Evolutionary conservation across 2,329 filamentous ascomycete genomes (phyloP).

Genomic region (Hypoxylon sp.): DNA sequence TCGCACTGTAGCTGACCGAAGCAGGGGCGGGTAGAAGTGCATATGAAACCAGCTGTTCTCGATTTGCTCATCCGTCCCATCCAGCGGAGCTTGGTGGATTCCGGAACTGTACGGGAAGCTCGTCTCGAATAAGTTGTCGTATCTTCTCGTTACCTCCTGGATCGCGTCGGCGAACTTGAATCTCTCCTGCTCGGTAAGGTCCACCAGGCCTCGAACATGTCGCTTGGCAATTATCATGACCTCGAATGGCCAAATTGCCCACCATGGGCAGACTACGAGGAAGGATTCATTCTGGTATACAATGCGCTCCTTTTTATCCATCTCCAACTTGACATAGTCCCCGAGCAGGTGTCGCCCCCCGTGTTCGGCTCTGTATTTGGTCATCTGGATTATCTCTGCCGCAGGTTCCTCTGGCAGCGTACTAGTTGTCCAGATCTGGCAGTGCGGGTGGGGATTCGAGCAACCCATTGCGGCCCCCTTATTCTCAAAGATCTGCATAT

Average conservation of each 20-base stretch:
- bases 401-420: slow-evolving; percentile 90
- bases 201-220: slow-evolving; percentile 87
- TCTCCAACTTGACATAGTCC: slow-evolving; percentile 89
- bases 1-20: slow-evolving; percentile 91
- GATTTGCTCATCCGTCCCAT: slow-evolving; percentile 84
- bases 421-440: slow-evolving; percentile 96
- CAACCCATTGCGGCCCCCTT: slow-evolving; percentile 98
- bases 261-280: slow-evolving; percentile 94
- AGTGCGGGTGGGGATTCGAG: slow-evolving; percentile 97
- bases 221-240: slow-evolving; percentile 88
- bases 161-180: slow-evolving; percentile 84
- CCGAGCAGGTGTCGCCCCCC: slow-evolving; percentile 81
- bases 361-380: slow-evolving; percentile 82
- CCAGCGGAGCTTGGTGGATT: slow-evolving; percentile 92
- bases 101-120: slow-evolving; percentile 98
- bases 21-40: slow-evolving; percentile 95
- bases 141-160: slow-evolving; percentile 88
- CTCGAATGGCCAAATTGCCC: slow-evolving; percentile 98
- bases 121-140: slow-evolving; percentile 97
- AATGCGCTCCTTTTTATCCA: slow-evolving; percentile 84
- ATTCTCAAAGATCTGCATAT: slow-evolving; percentile 99
- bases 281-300: slow-evolving; percentile 91
- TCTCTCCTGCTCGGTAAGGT: slow-evolving; percentile 80
- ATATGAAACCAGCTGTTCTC: slow-evolving; percentile 93
- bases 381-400: slow-evolving; percentile 82